phyloP scores from a whole-genome alignment of 108 stramenopile species.

The Schizochytrium sp. region DNA sequence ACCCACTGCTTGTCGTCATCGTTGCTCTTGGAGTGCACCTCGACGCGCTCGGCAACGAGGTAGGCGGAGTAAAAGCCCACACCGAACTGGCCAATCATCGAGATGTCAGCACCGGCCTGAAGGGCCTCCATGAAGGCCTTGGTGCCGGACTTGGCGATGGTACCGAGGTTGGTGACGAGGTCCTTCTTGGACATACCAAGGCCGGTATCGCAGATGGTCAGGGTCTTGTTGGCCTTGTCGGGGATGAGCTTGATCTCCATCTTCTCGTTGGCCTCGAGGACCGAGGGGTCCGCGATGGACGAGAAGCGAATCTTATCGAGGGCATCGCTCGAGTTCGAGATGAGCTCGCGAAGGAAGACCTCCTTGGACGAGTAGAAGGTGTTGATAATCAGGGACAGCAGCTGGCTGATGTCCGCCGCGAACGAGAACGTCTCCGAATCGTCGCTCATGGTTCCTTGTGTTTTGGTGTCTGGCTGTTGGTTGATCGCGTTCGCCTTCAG shows the following conservation, averaged over 20 bases:
- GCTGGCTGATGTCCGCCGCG: conserved; percentile 99
- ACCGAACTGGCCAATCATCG: conserved; percentile 99
- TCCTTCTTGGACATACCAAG: conserved; percentile 99
- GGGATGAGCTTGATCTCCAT: conserved; percentile 93
- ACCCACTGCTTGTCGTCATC: conserved; percentile 73
- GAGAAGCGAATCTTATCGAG: conserved; percentile 99
- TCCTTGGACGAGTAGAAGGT: conserved; percentile 99
- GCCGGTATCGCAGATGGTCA: conserved; percentile 95
- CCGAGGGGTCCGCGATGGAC: conserved; percentile 82
- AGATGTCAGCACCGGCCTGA: conserved; percentile 95
- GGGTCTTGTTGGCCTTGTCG: conserved; percentile 98
- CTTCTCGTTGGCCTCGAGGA: conserved; percentile 85
- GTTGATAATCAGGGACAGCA: conserved; percentile 89
- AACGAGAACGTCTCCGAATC: conserved; percentile 93
- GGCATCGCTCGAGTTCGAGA: conserved; percentile 93
- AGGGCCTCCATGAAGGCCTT: conserved; percentile 99
- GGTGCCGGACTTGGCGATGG: conserved; percentile 99
- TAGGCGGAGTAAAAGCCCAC: conserved; percentile 99
- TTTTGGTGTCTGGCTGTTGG: too few species aligned
- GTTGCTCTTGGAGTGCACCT: conserved; percentile 92
- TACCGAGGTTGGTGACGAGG: conserved; percentile 96
- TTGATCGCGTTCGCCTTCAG: too few species aligned
- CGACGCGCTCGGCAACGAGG: conserved; percentile 97
- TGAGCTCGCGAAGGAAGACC: conserved; percentile 97
- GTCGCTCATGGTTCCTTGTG: not conserved